Evolutionary conservation across 2,329 filamentous ascomycete genomes (phyloP), one percentile per base, ranked within the genome.

Genomic region (Penicillium sclerotigenum): DNA sequence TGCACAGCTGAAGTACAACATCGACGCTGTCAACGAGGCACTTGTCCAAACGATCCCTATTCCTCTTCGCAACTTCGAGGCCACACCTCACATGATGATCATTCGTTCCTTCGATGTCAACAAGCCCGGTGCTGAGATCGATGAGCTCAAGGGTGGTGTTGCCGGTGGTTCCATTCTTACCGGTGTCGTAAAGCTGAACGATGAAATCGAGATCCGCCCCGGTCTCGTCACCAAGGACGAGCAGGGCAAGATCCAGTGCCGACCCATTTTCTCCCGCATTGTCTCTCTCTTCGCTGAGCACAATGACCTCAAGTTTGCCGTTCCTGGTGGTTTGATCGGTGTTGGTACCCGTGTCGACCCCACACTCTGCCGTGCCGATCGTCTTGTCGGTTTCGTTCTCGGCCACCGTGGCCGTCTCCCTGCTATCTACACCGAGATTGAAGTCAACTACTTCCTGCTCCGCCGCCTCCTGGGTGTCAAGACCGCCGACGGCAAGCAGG

Each of bases 91-190:
- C 79, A 97, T 99, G 91, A 99, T 99, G 71, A 88, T 99, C 73
- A 99, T 99, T 75, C 91, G 94, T 76, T 97, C 93, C 2, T 99
- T 99, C 76, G 94, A 99, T 72, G 95, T 99, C 71, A 99, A 99
- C 86, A 99, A 99, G 84, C 94, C 94, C 40, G 94, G 94, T 84
- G 92, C 94, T 40, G 94, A 97, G 78, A 97, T 99, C 64, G 93
- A 97, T 59, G 94, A 99, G 68, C 83, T 99, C 61, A 97, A 97
- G 84, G 94, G 94, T 73, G 94, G 94, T 85, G 94, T 99, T 74
- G 94, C 94, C 67, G 94, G 94, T 86, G 94, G 94, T 65, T 91
- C 87, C 77, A 97, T 99, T 72, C 80, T 99, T 65, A 96, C 93
- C 73, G 94, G 94, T 83, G 91, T 99, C 56, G 80, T 99, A 69